These are phyloP conservation scores for Beta vulgaris DNA, from an alignment of 148 eudicot genomes.

Conservation along the genomic window DNA sequence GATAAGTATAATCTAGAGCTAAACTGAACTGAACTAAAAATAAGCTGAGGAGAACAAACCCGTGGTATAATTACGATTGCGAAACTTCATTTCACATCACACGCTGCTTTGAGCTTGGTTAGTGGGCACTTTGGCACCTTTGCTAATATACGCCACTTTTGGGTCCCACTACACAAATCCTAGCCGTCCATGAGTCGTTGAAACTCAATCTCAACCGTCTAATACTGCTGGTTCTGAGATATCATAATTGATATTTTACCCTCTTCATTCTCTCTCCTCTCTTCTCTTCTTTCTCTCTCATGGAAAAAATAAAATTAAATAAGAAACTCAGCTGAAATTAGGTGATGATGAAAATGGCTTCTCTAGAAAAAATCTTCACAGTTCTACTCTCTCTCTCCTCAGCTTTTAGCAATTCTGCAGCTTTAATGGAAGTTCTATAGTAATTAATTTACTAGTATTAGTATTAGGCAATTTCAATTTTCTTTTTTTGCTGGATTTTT, in stretches of 20 bases:
- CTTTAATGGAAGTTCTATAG: constrained; percentile 42
- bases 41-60: too few relatives aligned
- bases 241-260: not conserved
- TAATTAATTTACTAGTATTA: not conserved
- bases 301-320: not conserved
- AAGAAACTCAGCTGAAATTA: constrained; percentile 4
- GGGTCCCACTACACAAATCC: not conserved
- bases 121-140: not conserved
- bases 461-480: not conserved
- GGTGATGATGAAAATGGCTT: constrained; percentile 23
- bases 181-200: not conserved
- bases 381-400: constrained; percentile 15
- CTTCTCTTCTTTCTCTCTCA: not conserved
- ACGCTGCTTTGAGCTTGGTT: too few relatives aligned
- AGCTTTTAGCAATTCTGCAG: constrained; percentile 2
- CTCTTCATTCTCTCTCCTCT: not conserved
- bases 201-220: not conserved
- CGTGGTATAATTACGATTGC: too few relatives aligned
- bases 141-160: constrained; percentile 11
- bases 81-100: too few relatives aligned
- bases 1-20: too few relatives aligned
- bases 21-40: too few relatives aligned
- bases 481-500: too few relatives aligned
- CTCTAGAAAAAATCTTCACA: constrained; percentile 19
- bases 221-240: not conserved